These are phyloP conservation scores for Penicillium angulare DNA, from an alignment of 495 filamentous ascomycete species.

Conservation along the genomic window DNA sequence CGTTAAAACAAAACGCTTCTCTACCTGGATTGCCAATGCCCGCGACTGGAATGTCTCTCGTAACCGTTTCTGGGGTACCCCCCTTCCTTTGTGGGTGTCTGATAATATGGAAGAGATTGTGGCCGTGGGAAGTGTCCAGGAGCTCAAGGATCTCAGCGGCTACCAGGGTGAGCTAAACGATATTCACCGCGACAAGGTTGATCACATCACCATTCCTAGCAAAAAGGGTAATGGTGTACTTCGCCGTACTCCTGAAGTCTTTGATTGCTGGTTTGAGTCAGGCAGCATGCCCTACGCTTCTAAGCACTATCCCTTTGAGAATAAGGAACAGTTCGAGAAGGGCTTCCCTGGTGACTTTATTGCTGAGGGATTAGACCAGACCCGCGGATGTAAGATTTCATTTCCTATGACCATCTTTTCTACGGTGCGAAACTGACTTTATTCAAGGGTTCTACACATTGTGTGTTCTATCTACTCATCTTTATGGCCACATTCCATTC, in stretches of 20 bases:
- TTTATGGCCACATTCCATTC: conserved; percentile 88
- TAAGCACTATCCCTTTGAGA: conserved; percentile 93
- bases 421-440: neutral
- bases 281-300: conserved; percentile 96
- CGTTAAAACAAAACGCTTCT: conserved; percentile 90
- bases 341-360: conserved; percentile 96
- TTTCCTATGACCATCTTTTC: neutral
- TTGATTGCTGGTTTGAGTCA: conserved; percentile 96
- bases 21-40: conserved; percentile 85
- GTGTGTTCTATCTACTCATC: conserved; percentile 83
- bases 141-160: conserved; percentile 84
- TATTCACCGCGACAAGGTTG: conserved; percentile 91
- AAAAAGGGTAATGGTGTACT: conserved; percentile 84
- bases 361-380: conserved; percentile 92
- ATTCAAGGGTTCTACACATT: conserved; percentile 85
- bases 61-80: conserved; percentile 97
- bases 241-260: conserved; percentile 83
- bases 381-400: conserved; percentile 57
- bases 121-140: conserved; percentile 80
- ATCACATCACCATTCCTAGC: conserved; percentile 94
- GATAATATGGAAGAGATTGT: conserved; percentile 84
- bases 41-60: conserved; percentile 96
- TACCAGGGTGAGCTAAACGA: conserved; percentile 84
- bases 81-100: conserved; percentile 88
- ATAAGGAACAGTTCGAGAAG: conserved; percentile 75